A percentile compares a stretch with the other conserved stretches of the same genome.
Conservation (phyloP, 2,329 filamentous ascomycete genomes). For the Aspergillus aculeatinus region DNA sequence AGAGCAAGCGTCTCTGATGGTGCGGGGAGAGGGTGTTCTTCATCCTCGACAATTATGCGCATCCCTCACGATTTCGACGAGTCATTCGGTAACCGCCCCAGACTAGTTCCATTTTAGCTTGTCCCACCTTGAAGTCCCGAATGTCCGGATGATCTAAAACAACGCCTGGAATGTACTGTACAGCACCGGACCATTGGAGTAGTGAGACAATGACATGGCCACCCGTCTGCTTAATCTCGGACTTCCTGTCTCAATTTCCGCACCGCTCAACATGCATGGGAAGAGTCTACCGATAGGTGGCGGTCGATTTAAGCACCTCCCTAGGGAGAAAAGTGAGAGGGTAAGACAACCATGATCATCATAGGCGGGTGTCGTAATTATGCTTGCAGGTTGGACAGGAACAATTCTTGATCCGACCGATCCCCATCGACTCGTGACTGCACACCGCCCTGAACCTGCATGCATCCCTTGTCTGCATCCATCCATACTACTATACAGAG, state of each 20-base stretch:
- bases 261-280: background rate
- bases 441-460: conserved; percentile 22
- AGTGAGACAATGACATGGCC: conserved; percentile 7
- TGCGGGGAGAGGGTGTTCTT: conserved; percentile 9
- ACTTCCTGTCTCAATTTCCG: conserved; percentile 1
- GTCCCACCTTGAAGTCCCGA: conserved; percentile 22
- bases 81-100: conserved; percentile 3
- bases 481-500: background rate
- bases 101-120: conserved; percentile 10
- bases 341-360: conserved; percentile 1
- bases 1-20: background rate
- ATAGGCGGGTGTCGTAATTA: background rate
- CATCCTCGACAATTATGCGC: conserved; percentile 10
- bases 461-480: conserved; percentile 16
- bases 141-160: conserved; percentile 26
- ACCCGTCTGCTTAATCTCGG: conserved; percentile 1
- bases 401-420: conserved; percentile 8
- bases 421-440: conserved; percentile 2
- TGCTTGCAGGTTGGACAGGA: conserved; percentile 10
- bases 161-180: conserved; percentile 18
- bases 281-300: conserved; percentile 1
- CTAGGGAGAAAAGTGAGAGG: background rate
- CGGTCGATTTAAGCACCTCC: background rate
- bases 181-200: background rate
- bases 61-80: conserved; percentile 10